Evolutionary conservation across 2,329 filamentous ascomycete genomes (phyloP).

Genomic region (Gremmenia infestans): DNA sequence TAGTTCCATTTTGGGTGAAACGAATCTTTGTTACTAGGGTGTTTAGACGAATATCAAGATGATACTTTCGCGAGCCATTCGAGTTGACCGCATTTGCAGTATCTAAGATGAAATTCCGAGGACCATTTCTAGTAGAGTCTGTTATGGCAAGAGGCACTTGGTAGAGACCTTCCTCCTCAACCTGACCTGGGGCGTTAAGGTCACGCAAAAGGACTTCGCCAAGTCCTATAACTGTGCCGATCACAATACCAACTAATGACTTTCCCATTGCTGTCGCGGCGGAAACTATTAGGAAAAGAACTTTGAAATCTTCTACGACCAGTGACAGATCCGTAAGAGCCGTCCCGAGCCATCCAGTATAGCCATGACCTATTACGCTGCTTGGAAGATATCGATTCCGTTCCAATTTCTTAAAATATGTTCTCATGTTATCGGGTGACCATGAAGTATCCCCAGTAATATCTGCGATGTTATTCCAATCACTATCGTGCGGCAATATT

Average conservation of each 20-base stretch:
- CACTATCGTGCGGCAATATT: slow-evolving; percentile 16
- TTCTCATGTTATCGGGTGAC: slow-evolving; percentile 35
- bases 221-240: slow-evolving; percentile 12
- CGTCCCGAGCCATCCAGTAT: slow-evolving; percentile 29
- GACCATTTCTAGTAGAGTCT: too few relatives aligned
- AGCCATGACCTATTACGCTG: slow-evolving; percentile 28
- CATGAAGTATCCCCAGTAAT: slow-evolving; percentile 24
- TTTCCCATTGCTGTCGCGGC: not conserved
- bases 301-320: too few relatives aligned
- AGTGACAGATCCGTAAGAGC: not conserved
- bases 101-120: slow-evolving; percentile 25
- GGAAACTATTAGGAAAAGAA: too few relatives aligned
- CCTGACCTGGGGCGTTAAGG: not conserved
- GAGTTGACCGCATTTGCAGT: slow-evolving; percentile 11
- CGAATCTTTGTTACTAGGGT: slow-evolving; percentile 39
- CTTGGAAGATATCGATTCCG: slow-evolving; percentile 38
- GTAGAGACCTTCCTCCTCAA: too few relatives aligned
- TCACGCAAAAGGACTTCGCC: slow-evolving; percentile 17
- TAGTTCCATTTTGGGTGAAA: slow-evolving; percentile 22
- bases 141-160: too few relatives aligned
- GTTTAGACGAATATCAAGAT: slow-evolving; percentile 15
- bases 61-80: slow-evolving; percentile 20
- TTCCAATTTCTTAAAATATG: slow-evolving; percentile 40
- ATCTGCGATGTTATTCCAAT: slow-evolving; percentile 21
- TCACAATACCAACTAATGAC: slow-evolving; percentile 6